These are phyloP conservation scores for Diaporthe batatas DNA, from an alignment of 2,329 filamentous ascomycete genomes.

Conservation along the genomic window DNA sequence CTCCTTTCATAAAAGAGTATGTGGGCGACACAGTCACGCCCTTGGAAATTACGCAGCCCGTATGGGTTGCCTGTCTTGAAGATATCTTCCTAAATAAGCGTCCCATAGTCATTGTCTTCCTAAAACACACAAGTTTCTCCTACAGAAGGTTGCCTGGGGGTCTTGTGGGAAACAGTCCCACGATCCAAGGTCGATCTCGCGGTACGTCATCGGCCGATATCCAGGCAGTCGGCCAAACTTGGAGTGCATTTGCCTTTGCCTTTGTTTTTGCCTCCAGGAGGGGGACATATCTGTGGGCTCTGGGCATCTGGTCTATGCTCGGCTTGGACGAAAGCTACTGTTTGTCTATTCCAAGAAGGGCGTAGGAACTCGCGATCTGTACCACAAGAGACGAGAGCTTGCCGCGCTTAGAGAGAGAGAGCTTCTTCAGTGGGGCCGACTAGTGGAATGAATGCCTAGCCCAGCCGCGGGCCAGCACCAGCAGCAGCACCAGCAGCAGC, in stretches of 20 bases:
- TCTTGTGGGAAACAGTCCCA: too few species aligned
- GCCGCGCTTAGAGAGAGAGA: background rate
- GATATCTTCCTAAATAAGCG: too few species aligned
- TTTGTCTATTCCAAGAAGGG: background rate
- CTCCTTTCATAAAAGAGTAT: too few species aligned
- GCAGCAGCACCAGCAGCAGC: too few species aligned
- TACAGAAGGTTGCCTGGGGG: too few species aligned
- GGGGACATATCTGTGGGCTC: background rate
- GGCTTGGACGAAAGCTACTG: constrained; percentile 1
- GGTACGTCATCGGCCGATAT: constrained; percentile 8
- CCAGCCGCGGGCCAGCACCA: background rate
- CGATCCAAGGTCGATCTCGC: background rate
- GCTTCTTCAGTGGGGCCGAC: background rate
- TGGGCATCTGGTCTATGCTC: constrained; percentile 11
- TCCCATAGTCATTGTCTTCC: too few species aligned
- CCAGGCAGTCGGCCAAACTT: background rate
- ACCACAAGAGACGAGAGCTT: background rate
- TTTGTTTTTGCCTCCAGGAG: background rate
- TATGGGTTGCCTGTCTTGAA: too few species aligned
- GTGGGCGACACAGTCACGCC: too few species aligned
- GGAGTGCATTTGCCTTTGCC: background rate
- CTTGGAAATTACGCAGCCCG: too few species aligned
- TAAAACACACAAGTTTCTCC: too few species aligned
- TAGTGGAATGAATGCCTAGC: background rate
- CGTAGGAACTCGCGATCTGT: constrained; percentile 11